Base-by-base conservation (phyloP, 176 grass and related monocot genomes). In the Stipa capillata region DNA sequence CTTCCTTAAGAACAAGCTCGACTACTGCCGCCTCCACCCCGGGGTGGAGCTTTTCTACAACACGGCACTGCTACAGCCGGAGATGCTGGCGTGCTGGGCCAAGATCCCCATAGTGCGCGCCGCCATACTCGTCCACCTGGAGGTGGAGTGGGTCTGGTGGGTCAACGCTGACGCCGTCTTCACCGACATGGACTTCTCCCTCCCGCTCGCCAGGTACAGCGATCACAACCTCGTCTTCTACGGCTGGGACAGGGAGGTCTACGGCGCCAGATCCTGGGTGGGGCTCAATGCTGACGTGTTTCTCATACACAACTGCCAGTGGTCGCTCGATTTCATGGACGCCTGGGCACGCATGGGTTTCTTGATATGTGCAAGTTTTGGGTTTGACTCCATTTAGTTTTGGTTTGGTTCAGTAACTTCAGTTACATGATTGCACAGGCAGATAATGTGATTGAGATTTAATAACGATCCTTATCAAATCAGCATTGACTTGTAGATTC, bases 151-250 rank as follows among this genome's bases (percentile, higher is more conserved):
- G 93, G 51, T 97, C 2, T 97, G 90, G 93, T 97, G 90, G 93
- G 87, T 97, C 8, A 85, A 97, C 71, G 83, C 85, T 5, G 93
- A 97, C 73, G 90, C 93, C 34, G 81, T 86, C 6, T 65, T 97
- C 86, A 97, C 87, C 9, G 90, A 97, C 90, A 97, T 92, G 93
- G 90, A 92, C 54, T n/a, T n/a, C n/a, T n/a, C n/a, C n/a, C n/a
- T n/a, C n/a, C n/a, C n/a, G n/a, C n/a, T n/a, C n/a, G n/a, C n/a
- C n/a, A n/a, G n/a, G n/a, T n/a, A n/a, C n/a, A n/a, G n/a, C n/a
- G n/a, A n/a, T n/a, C n/a, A n/a, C n/a, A n/a, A n/a, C n/a, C n/a
- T n/a, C n/a, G n/a, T n/a, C n/a, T n/a, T n/a, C n/a, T n/a, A n/a
- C n/a, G 92, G 89, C 29, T 85, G 77, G 89, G 31, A 73, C 2